Base-by-base conservation (phyloP, 2,329 filamentous ascomycete genomes). In the Exserohilum rostratum region DNA sequence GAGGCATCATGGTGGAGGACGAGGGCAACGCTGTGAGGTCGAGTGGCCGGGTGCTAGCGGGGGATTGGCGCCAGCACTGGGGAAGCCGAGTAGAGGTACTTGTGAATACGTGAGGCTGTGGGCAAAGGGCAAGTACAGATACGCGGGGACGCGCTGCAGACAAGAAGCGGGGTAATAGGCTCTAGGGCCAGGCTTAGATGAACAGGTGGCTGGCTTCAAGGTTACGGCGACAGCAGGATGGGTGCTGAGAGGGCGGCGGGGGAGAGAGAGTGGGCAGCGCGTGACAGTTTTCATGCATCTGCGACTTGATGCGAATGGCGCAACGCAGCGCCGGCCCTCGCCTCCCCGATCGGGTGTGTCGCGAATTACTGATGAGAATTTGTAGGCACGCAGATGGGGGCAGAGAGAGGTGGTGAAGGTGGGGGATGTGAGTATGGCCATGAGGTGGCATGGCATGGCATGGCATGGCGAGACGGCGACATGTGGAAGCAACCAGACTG, bases 201-300 rank as follows among this genome's bases (percentile, higher is more conserved):
- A 69, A 68, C 68, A 70, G 70, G 71, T 71, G 69, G 72, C 69
- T 74, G 69, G 72, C 69, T 74, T 70, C 58, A 65, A 61, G 64
- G 66, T 62, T 68, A 67, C 65, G 64, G 66, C 53, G 61, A 68
- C 62, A 59, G 67, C 64, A 53, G 65, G 65, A 64, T 62, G 56
- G 55, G 61, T 60, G 52, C 51, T 47, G 25, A 59, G 54, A 61
- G 64, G 66, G 62, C 64, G 65, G 65, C 22, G 65, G 67, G 65
- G 61, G 62, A 67, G 45, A 46, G 22, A 49, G 51, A 53, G 52
- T 61, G 60, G 63, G 58, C 55, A 62, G 69, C 69, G 69, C 70
- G 69, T 73, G 70, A 73, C 68, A 62, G 58, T 39, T 3, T 58
- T 53, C 53, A 54, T 67, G 68, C 68, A 66, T 60, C 59, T 56